Evolutionary conservation across 2,329 filamentous ascomycete species (phyloP).

Genomic region (Curvularia spicifera): DNA sequence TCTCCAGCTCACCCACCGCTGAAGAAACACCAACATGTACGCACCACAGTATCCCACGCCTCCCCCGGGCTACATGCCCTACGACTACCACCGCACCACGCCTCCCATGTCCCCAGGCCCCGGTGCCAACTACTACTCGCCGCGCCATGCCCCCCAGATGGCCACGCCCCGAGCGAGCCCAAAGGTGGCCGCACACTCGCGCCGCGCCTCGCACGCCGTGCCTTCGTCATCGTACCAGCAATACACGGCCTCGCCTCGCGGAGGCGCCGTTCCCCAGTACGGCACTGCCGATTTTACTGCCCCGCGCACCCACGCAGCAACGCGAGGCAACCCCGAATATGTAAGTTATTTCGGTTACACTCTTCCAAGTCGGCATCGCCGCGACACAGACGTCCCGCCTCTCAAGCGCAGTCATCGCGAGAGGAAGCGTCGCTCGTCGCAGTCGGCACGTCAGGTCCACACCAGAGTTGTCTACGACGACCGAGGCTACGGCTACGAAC

Average conservation of each 20-base stretch:
- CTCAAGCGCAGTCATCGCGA: constrained; percentile 52
- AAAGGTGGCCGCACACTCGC: constrained; percentile 58
- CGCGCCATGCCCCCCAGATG: constrained; percentile 59
- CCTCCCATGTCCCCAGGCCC: constrained; percentile 57
- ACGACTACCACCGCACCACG: constrained; percentile 44
- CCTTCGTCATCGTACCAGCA: constrained; percentile 53
- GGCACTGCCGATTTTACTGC: constrained; percentile 49
- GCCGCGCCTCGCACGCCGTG: constrained; percentile 62
- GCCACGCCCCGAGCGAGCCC: constrained; percentile 55
- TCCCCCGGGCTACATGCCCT: constrained; percentile 48
- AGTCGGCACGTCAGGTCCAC: constrained; percentile 61
- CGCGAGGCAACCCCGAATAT: constrained; percentile 65
- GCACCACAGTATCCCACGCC: constrained; percentile 43
- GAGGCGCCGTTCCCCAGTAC: constrained; percentile 51
- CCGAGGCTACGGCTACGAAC: constrained; percentile 56
- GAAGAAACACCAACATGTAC: constrained; percentile 30
- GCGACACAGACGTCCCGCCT: constrained; percentile 48
- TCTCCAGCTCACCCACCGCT: neutral
- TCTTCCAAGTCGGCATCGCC: constrained; percentile 51
- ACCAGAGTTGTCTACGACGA: constrained; percentile 64
- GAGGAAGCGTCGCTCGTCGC: constrained; percentile 59
- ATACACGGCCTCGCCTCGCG: constrained; percentile 42
- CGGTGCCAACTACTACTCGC: constrained; percentile 59
- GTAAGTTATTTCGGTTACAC: constrained; percentile 66
- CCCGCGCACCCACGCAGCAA: constrained; percentile 54